phyloP scores from a whole-genome alignment of 352 stramenopile genomes.

The Pythium chondricola region DNA sequence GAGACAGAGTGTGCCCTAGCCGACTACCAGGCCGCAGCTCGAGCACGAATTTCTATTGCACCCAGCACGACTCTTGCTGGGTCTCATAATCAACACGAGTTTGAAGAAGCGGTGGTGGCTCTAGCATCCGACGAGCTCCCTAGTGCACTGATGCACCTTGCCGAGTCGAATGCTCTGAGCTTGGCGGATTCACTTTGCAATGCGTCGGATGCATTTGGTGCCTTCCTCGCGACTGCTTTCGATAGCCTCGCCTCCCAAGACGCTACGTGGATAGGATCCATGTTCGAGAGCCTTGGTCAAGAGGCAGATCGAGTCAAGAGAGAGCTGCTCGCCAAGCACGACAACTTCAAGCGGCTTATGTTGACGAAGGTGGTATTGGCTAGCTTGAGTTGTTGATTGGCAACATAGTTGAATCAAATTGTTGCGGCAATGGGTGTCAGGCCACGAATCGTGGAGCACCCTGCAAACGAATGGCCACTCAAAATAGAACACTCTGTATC shows the following conservation, averaged over 20 bases:
- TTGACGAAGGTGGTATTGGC: conserved; percentile 11
- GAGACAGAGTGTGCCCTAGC: conserved; percentile 29
- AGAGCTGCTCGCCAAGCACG: conserved; percentile 11
- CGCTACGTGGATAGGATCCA: not conserved
- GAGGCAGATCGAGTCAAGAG: conserved; percentile 10
- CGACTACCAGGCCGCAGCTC: not conserved
- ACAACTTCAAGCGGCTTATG: conserved; percentile 17
- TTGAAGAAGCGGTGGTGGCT: conserved; percentile 7
- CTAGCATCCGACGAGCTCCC: conserved; percentile 2
- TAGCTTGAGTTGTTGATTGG: not conserved
- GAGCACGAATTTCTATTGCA: too few species aligned
- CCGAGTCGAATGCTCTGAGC: not conserved
- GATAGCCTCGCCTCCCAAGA: not conserved
- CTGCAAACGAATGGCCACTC: too few species aligned
- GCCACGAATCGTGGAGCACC: too few species aligned
- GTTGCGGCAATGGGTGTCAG: too few species aligned
- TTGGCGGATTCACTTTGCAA: conserved; percentile 5
- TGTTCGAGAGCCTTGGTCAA: conserved; percentile 11
- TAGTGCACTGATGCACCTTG: conserved; percentile 2
- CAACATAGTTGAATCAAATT: too few species aligned
- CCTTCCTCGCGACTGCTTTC: conserved; percentile 11
- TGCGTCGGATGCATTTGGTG: conserved; percentile 12
- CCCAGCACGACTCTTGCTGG: too few species aligned
- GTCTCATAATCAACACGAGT: not conserved
- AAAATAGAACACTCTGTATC: too few species aligned